phyloP scores from a whole-genome alignment of 768 basidiomycete genomes.

The Amanita rubescens region DNA sequence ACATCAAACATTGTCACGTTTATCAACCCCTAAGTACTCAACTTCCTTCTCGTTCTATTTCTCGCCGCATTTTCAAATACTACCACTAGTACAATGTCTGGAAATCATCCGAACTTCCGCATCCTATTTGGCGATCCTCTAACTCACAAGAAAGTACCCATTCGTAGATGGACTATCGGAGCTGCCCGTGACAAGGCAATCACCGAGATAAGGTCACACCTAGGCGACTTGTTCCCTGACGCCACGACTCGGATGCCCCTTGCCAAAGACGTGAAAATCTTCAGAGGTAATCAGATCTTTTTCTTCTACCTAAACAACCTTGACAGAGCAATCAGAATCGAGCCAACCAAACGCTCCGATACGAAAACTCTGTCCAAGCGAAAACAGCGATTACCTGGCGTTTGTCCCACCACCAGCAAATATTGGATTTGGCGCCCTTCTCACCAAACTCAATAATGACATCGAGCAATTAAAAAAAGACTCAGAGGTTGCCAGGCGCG shows the following conservation, averaged over 20 bases:
- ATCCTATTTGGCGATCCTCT: background rate
- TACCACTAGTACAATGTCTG: no score
- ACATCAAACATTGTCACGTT: no score
- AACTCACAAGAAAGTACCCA: background rate
- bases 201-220: background rate
- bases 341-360: background rate
- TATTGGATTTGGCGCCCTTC: slow-evolving; percentile 1
- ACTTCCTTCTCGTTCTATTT: no score
- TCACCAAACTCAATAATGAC: slow-evolving; percentile 1
- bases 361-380: background rate
- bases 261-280: background rate
- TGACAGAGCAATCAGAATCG: background rate
- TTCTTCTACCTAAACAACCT: slow-evolving; percentile 1
- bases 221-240: background rate
- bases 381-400: background rate
- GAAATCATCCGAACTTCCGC: background rate
- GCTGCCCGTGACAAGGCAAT: background rate
- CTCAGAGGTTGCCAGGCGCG: background rate
- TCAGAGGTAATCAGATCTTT: background rate
- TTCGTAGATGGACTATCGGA: background rate
- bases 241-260: background rate
- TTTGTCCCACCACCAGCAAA: slow-evolving; percentile 2
- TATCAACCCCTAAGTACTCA: no score
- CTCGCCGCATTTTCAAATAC: background rate
- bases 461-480: slow-evolving; percentile 2